phyloP scores from a whole-genome alignment of 2,329 filamentous ascomycete genomes.

The Gremmenia infestans region DNA sequence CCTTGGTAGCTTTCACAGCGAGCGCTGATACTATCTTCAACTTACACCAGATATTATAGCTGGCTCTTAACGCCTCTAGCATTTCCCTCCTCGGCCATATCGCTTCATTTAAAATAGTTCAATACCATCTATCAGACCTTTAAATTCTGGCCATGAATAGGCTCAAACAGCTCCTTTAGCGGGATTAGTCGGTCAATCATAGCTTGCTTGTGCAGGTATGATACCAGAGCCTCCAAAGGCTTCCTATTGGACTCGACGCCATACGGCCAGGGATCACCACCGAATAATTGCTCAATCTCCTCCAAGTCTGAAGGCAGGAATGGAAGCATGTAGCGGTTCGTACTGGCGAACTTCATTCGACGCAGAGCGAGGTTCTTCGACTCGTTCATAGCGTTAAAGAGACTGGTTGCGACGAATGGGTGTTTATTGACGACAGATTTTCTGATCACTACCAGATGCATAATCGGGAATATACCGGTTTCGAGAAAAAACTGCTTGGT shows the following conservation, averaged over 20 bases:
- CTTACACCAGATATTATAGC: constrained; percentile 11
- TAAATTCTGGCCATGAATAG: constrained; percentile 2
- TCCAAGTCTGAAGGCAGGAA: constrained; percentile 31
- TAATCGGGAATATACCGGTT: constrained; percentile 19
- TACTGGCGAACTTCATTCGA: constrained; percentile 27
- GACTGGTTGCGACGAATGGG: constrained; percentile 27
- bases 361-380: constrained; percentile 31
- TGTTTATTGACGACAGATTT: constrained; percentile 23
- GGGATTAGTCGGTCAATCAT: constrained; percentile 28
- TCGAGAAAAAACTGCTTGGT: constrained; percentile 32
- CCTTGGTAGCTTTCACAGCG: constrained; percentile 8
- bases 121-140: constrained; percentile 4
- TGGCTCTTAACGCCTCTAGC: constrained; percentile 3
- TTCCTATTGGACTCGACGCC: constrained; percentile 32
- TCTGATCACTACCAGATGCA: constrained; percentile 12
- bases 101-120: too few relatives aligned
- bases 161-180: constrained; percentile 30
- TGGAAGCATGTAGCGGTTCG: constrained; percentile 34
- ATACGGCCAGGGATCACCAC: constrained; percentile 33
- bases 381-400: constrained; percentile 33
- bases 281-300: constrained; percentile 34
- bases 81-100: constrained; percentile 9
- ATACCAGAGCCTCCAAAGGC: constrained; percentile 30
- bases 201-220: constrained; percentile 29
- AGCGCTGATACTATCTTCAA: constrained; percentile 5